A percentile compares a stretch with the other conserved stretches of the same genome.
Evolutionary conservation across 2,329 filamentous ascomycete species (phyloP).

Genomic region (Emydomyces testavorans): DNA sequence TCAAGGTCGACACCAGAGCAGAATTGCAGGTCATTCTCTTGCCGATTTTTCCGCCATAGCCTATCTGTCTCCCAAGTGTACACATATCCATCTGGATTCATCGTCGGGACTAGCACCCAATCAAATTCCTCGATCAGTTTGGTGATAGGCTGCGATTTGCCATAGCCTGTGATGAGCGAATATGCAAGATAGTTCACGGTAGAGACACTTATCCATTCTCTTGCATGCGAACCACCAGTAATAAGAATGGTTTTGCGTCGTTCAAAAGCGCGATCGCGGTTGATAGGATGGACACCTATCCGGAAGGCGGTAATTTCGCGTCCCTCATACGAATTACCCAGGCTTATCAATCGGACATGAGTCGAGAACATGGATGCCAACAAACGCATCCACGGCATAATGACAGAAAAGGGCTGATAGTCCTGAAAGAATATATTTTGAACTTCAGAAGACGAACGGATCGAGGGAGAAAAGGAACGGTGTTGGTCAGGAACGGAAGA

Average conservation of each 20-base stretch:
- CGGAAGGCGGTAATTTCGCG: conserved; percentile 73
- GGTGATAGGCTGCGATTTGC: conserved; percentile 58
- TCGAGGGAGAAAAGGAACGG: conserved; percentile 24
- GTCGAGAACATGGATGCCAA: conserved; percentile 82
- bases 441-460: conserved; percentile 26
- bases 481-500: conserved; percentile 18
- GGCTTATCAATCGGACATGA: conserved; percentile 58
- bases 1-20: conserved; percentile 86
- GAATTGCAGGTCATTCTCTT: conserved; percentile 68
- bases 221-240: conserved; percentile 76
- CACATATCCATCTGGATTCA: conserved; percentile 89
- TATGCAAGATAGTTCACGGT: conserved; percentile 87
- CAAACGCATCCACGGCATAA: conserved; percentile 83
- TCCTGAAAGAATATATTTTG: conserved; percentile 76
- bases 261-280: conserved; percentile 32
- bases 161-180: conserved; percentile 72
- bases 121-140: conserved; percentile 74
- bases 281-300: conserved; percentile 52
- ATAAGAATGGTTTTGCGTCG: conserved; percentile 68
- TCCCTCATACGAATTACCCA: conserved; percentile 81
- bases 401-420: conserved; percentile 78
- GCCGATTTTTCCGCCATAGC: conserved; percentile 88
- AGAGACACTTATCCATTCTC: conserved; percentile 92
- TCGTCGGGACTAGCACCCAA: conserved; percentile 72
- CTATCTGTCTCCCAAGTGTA: conserved; percentile 89